Evolutionary conservation across 1,139 yeast genomes (phyloP).

Genomic region (Sugiyamaella pinicola): DNA sequence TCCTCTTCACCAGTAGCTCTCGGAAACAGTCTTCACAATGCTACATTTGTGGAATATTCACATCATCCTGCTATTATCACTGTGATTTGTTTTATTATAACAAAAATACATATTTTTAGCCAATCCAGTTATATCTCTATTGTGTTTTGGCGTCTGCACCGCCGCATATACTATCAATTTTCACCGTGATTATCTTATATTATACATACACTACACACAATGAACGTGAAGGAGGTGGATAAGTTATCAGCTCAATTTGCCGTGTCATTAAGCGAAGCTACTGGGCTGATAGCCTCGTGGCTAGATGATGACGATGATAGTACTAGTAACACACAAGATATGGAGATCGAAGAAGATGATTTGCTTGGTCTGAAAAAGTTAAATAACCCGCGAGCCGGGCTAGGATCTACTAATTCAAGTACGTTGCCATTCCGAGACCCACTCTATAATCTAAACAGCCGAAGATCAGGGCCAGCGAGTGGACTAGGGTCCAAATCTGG

Average conservation of each 20-base stretch:
- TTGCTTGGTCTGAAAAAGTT: constrained; percentile 24
- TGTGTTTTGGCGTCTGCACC: no score
- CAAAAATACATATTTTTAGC: no score
- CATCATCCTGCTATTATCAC: no score
- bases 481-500: constrained; percentile 7
- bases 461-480: neutral
- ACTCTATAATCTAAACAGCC: neutral
- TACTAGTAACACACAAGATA: neutral
- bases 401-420: constrained; percentile 26
- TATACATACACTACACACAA: no score
- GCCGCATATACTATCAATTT: neutral
- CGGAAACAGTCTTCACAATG: no score
- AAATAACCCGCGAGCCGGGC: constrained; percentile 28
- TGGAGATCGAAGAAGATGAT: constrained; percentile 17
- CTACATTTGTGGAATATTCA: no score
- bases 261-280: constrained; percentile 35
- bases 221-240: constrained; percentile 33
- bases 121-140: no score
- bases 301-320: constrained; percentile 24
- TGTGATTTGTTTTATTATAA: no score
- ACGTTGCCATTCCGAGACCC: constrained; percentile 10
- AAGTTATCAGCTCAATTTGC: constrained; percentile 37
- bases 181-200: neutral
- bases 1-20: no score
- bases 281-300: constrained; percentile 37